These are phyloP conservation scores for Stagonosporopsis cucurbitacearum DNA, from an alignment of 2,329 filamentous ascomycete species.

Conservation along the genomic window DNA sequence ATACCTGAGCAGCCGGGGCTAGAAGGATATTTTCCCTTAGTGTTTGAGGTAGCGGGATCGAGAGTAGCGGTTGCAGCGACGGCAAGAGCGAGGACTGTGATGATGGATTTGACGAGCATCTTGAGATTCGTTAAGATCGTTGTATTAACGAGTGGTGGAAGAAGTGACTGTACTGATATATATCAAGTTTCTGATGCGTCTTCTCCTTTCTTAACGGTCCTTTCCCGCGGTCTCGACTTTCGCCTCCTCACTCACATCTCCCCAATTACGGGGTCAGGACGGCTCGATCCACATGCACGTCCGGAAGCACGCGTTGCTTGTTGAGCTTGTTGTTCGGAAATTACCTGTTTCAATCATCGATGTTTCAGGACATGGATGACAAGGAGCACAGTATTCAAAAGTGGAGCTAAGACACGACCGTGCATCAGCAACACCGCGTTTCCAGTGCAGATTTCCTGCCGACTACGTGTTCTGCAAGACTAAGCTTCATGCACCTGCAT, in stretches of 20 bases:
- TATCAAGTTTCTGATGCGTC: background rate
- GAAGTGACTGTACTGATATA: background rate
- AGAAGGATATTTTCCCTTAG: constrained; percentile 43
- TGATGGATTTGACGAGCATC: constrained; percentile 11
- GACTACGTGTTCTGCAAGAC: background rate
- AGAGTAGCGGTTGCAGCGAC: constrained; percentile 43
- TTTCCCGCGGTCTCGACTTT: background rate
- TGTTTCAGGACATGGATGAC: constrained; percentile 12
- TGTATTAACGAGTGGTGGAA: background rate
- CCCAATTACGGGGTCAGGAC: constrained; percentile 5
- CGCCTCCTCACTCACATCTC: background rate
- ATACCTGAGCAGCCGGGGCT: constrained; percentile 33
- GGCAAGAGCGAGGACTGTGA: constrained; percentile 21
- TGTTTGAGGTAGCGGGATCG: constrained; percentile 47
- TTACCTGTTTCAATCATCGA: constrained; percentile 9
- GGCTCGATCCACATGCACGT: background rate
- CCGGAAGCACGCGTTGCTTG: constrained; percentile 10
- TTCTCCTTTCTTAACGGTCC: background rate
- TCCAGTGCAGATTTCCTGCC: background rate
- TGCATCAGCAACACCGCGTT: constrained; percentile 3
- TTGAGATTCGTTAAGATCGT: constrained; percentile 1
- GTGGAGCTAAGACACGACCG: constrained; percentile 7
- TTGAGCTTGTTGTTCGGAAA: constrained; percentile 11
- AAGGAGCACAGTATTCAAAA: constrained; percentile 4
- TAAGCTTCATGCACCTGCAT: background rate